Evolutionary conservation across 2,329 filamentous ascomycete genomes (phyloP), one percentile per base, ranked within the genome.

Genomic region (Sclerotinia nivalis): DNA sequence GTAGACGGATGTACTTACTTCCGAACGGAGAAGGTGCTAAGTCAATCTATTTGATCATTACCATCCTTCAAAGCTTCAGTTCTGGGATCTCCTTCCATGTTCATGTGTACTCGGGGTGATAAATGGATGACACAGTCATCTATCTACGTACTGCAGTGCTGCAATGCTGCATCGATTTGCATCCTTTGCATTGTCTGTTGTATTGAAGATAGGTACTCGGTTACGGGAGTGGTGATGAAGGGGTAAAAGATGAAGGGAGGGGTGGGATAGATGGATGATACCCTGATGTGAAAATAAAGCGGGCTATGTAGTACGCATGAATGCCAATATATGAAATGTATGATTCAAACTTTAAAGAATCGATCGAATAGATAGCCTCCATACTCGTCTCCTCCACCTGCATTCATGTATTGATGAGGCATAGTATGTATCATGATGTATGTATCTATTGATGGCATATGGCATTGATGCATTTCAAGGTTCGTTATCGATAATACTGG

Each of bases 131-230:
- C n/a, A 49, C 43, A 43, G 31, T 66, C 64, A 56, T 47, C 49
- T 10, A 52, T 20, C 37, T 66, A 47, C 40, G 54, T 58, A 58
- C 52, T 58, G 52, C 64, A 66, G n/a, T 49, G 13, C 47, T 65
- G 45, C 61, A 20, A 50, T 67, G 52, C 65, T 59, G 50, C 43
- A 25, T 56, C 54, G 37, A 15, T 67, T 67, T 20, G 47, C 54
- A 28, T 67, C 28, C 3, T 34, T 43, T 40, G 28, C 40, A 65
- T 65, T 52, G 47, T 52, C 45, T 52, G 13, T 7, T 52, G 20
- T 52, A 65, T 52, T 52, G 65, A 20, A 49, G 25, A 45, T 31
- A 56, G 22, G 49, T 66, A 43, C n/a, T 66, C 13, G 62, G 22
- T 20, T 64, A 49, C 37, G 49, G 37, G 34, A 28, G 22, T 22